Base-by-base conservation (phyloP, 371 early-diverging fungal genomes). In the Haplosporangium sp. region DNA sequence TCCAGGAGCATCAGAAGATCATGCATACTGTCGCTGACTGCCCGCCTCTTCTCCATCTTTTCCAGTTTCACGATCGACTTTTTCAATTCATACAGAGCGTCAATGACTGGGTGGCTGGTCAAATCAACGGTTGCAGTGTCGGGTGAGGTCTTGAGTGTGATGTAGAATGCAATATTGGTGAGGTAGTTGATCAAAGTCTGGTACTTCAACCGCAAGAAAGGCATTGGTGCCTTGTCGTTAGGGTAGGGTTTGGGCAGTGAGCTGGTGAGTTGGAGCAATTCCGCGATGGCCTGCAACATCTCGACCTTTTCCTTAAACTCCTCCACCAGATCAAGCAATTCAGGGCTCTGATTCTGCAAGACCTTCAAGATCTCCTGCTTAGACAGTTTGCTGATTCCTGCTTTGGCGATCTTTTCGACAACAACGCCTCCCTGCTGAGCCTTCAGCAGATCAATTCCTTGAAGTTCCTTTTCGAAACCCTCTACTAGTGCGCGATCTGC, bases 151-250 rank as follows among this genome's bases (percentile, higher is more conserved):
- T 93, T 94, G 52, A 95, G 72, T 1, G 88, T 88, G 60, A 97
- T 85, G 80, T 95, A 96, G 61, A 95, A 96, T 20, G 96, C 89
- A 59, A 96, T 87, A 68, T 97, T 97, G 66, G 91, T 93, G 70
- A 96, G 82, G 75, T 96, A 97, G 64, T 89, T 90, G 80, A 92
- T 82, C 29, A 89, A 59, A 23, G 84, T 82, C 76, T 89, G 86
- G 76, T 90, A 86, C 73, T 86, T 85, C 57, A 72, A 77, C 18
- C 64, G 69, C n/a, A 80, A 45, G 59, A 80, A 80, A 4, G 86
- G 74, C 67, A 83, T 86, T 81, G 86, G 83, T 86, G 86, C 83
- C 62, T 66, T 58, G 59, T 64, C 57, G 42, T 83, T 81, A 18
- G 80, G 82, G 21, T 70, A 69, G 4, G 85, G 73, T 37, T 82